Base-by-base conservation (phyloP, 2,329 filamentous ascomycete genomes). In the Malbranchea zuffiana region DNA sequence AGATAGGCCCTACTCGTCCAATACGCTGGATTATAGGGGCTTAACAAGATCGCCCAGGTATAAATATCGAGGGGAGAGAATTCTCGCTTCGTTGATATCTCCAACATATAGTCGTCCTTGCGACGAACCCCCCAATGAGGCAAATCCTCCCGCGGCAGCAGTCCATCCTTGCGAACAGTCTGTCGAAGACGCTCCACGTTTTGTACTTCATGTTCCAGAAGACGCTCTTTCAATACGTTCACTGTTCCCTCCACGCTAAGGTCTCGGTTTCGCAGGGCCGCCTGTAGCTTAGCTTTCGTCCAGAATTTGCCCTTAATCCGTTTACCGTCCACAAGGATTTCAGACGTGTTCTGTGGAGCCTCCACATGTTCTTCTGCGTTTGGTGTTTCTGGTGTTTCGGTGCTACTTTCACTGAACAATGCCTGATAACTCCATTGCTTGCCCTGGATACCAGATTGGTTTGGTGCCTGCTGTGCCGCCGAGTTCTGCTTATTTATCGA, bases 21-120 rank as follows among this genome's bases (percentile, higher is more conserved):
- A 43, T 60, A 60, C 3, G 55, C 37, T 6, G 57, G 56, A 28
- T 60, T 61, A 37, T 60, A 60, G 1, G 57, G 57, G 29, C 50
- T 58, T 12, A 55, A 36, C 6, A 47, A 37, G 24, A 60, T 53
- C 12, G 55, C 56, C 37, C 50, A 53, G 1, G 57, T 61, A 39
- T 60, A 61, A 49, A 60, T 53, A 18, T 60, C 54, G 6, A 59
- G 41, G 2, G 55, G 47, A 4, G 43, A 39, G 10, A 57, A 32
- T 4, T 21, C 16, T 5, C 41, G 31, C 8, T 44, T 35, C 4
- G 41, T 15, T 6, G 39, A 26, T 11, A 51, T 44, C 16, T 46
- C 24, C 16, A 54, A 24, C 17, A 44, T 36, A 30, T 45, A 50
- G 12, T 45, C 32, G 16, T 42, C 27, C 6, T 31, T 28, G 10